Evolutionary conservation across 192 early-diverging fungal genomes (phyloP).

Genomic region (Phlyctochytrium arcticum): DNA sequence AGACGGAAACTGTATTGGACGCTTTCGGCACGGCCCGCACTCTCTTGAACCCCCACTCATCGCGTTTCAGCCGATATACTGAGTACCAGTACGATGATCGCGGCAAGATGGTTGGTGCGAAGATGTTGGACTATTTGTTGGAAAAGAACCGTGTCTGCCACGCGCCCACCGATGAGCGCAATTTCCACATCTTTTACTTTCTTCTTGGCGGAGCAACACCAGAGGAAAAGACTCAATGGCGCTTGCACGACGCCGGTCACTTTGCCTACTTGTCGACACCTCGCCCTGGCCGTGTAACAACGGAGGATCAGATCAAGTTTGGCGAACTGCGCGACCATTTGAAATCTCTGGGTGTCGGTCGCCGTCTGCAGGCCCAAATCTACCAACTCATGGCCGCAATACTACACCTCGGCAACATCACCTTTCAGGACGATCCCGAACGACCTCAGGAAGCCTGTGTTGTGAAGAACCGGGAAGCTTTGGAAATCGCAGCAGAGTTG

Average conservation of each 20-base stretch:
- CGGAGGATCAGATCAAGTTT: conserved; percentile 58
- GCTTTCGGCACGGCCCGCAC: conserved; percentile 76
- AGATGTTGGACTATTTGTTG: conserved; percentile 78
- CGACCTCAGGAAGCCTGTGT: conserved; percentile 67
- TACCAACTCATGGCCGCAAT: conserved; percentile 85
- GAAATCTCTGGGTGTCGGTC: conserved; percentile 65
- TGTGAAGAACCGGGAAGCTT: conserved; percentile 70
- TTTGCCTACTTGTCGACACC: conserved; percentile 38
- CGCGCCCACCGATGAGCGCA: conserved; percentile 60
- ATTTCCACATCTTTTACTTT: conserved; percentile 96
- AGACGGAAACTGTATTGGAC: conserved; percentile 68
- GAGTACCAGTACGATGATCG: conserved; percentile 88
- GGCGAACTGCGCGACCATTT: conserved; percentile 72
- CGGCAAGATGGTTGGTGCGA: conserved; percentile 78
- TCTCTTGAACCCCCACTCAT: conserved; percentile 58
- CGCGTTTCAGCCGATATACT: conserved; percentile 74
- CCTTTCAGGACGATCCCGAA: conserved; percentile 67
- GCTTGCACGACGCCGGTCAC: conserved; percentile 52
- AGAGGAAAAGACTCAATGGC: conserved; percentile 65
- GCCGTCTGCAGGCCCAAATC: conserved; percentile 68
- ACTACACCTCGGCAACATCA: conserved; percentile 86
- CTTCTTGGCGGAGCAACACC: conserved; percentile 78
- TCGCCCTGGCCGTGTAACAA: conserved; percentile 22
- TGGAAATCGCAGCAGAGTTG: conserved; percentile 69
- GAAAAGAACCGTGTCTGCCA: conserved; percentile 76